A percentile compares a stretch with the other conserved stretches of the same genome.
Conservation (phyloP, 2,329 filamentous ascomycete species). For the Phialemonium atrogriseum region DNA sequence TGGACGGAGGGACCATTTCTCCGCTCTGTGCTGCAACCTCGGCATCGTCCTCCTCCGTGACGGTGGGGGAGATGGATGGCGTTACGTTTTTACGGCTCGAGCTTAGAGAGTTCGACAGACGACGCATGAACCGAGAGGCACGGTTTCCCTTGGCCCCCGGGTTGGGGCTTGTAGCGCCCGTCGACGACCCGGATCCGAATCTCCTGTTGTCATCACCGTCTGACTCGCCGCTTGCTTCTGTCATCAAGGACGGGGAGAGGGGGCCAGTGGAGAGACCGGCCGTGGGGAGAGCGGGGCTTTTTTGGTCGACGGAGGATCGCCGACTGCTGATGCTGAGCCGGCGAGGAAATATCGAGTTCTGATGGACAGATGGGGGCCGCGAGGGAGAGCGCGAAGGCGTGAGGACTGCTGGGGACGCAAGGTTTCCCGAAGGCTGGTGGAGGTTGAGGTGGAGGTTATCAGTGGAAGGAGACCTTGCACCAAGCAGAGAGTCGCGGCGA, state of each 20-base stretch:
- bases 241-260: constrained; percentile 32
- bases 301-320: constrained; percentile 42
- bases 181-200: constrained; percentile 12
- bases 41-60: constrained; percentile 38
- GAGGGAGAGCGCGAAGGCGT: constrained; percentile 33
- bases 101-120: constrained; percentile 46
- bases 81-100: constrained; percentile 35
- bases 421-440: constrained; percentile 12
- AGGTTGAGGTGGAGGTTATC: constrained; percentile 29
- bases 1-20: constrained; percentile 9
- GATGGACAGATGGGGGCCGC: constrained; percentile 38
- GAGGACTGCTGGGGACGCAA: constrained; percentile 12
- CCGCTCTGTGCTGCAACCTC: constrained; percentile 19
- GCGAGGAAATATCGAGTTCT: constrained; percentile 42
- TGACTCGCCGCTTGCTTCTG: constrained; percentile 34
- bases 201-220: constrained; percentile 38
- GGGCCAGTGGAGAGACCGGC: constrained; percentile 15
- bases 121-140: constrained; percentile 49
- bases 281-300: constrained; percentile 23
- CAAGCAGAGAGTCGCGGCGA: constrained; percentile 39
- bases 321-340: constrained; percentile 60
- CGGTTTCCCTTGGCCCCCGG: constrained; percentile 33
- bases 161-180: constrained; percentile 20
- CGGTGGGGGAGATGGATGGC: constrained; percentile 40
- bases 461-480: constrained; percentile 33